Evolutionary conservation across 139 green algal species (phyloP).

Genomic region (Tetradesmus obliquus): DNA sequence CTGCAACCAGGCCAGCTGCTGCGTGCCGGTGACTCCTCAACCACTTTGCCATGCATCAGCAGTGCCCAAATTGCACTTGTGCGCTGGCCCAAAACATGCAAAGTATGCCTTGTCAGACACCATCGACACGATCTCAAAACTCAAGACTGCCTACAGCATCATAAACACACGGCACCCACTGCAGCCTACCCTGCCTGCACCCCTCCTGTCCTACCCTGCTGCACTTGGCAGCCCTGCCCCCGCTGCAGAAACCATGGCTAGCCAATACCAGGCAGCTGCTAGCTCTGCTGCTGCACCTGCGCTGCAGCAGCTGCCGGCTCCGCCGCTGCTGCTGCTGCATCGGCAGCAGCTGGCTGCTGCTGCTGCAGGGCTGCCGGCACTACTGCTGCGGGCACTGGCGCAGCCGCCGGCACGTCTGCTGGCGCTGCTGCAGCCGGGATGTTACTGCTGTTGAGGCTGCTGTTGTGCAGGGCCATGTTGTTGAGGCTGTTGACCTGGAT

Average conservation of each 20-base stretch:
- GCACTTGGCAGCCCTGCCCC: no score
- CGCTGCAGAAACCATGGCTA: not conserved
- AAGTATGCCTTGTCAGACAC: not conserved
- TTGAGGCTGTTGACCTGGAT: conserved; percentile 49
- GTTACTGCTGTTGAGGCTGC: not conserved
- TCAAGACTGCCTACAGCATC: not conserved
- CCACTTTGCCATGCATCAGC: not conserved
- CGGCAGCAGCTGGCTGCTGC: not conserved
- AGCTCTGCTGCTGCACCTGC: not conserved
- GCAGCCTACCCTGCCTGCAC: not conserved
- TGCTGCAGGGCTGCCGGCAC: not conserved
- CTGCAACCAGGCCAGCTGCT: not conserved
- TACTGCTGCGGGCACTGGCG: not conserved
- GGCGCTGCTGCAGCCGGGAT: not conserved
- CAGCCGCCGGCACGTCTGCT: no score
- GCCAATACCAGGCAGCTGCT: not conserved
- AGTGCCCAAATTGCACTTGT: not conserved
- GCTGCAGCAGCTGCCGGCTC: not conserved
- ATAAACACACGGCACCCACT: not conserved
- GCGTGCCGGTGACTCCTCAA: not conserved
- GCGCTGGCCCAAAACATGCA: not conserved
- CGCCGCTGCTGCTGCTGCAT: no score
- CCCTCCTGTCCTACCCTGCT: no score
- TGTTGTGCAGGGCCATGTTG: not conserved
- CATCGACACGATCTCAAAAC: not conserved